Percentiles rank a stretch among this genome's conserved stretches.
Conservation (phyloP, 164 flowering plant species). For the Vitis rotundifolia region DNA sequence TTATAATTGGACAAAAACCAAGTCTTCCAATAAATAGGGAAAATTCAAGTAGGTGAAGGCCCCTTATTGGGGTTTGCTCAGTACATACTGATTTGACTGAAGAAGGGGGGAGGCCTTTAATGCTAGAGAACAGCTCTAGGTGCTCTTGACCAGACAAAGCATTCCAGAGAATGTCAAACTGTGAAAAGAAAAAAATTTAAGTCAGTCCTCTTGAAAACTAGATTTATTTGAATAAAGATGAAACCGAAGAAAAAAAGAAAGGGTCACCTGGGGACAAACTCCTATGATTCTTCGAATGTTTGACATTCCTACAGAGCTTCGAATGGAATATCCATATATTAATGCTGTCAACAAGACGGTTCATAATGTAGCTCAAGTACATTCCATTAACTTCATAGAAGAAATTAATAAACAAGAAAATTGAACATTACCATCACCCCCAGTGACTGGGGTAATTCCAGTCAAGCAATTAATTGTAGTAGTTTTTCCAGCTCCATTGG, state of each 20-base stretch:
- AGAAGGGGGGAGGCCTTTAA: constrained; percentile 83
- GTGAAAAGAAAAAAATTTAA: constrained; percentile 2
- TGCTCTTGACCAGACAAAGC: constrained; percentile 85
- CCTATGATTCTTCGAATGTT: constrained; percentile 79
- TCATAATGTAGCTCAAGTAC: neutral
- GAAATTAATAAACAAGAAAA: neutral
- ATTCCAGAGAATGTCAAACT: constrained; percentile 98
- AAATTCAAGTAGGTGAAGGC: neutral
- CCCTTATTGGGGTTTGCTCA: neutral
- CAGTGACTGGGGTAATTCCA: constrained; percentile 89
- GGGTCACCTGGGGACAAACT: constrained; percentile 95
- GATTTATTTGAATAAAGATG: neutral
- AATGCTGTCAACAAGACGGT: constrained; percentile 53
- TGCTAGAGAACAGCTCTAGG: constrained; percentile 83
- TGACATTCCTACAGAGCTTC: constrained; percentile 87
- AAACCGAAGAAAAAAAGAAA: constrained; percentile 8
- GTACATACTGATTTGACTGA: constrained; percentile 59
- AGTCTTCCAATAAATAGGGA: neutral
- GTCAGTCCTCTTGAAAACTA: constrained; percentile 10
- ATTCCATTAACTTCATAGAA: neutral
- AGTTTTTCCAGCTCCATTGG: constrained; percentile 99
- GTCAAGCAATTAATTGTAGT: constrained; percentile 93
- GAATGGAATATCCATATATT: constrained; percentile 79
- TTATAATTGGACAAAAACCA: too few relatives aligned
- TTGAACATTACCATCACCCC: constrained; percentile 80